Evolutionary conservation across 768 basidiomycete genomes (phyloP).

Genomic region (Suillus ampliporus): DNA sequence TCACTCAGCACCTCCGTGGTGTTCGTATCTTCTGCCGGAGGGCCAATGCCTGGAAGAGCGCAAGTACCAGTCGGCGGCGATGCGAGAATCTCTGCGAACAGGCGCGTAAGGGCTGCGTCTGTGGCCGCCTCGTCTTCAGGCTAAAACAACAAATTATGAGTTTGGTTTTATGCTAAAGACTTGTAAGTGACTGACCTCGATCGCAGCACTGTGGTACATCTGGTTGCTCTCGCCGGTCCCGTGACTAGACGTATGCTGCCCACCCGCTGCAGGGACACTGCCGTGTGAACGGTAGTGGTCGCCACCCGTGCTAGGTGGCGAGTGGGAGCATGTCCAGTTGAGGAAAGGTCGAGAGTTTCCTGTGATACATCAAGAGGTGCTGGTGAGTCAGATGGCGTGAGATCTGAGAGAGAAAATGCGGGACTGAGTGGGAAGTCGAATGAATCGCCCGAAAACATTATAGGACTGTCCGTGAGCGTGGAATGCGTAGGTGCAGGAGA

Average conservation of each 20-base stretch:
- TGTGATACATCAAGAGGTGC: slow-evolving; percentile 26
- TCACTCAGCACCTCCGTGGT: slow-evolving; percentile 31
- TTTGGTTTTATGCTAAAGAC: slow-evolving; percentile 26
- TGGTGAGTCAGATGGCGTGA: slow-evolving; percentile 42
- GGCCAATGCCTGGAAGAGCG: slow-evolving; percentile 37
- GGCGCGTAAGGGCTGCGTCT: slow-evolving; percentile 36
- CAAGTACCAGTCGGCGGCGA: slow-evolving; percentile 39
- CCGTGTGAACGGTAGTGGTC: slow-evolving; percentile 62
- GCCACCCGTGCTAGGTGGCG: slow-evolving; percentile 99
- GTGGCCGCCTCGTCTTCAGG: slow-evolving; percentile 61
- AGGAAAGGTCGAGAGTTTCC: slow-evolving; percentile 39
- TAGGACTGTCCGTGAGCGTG: slow-evolving; percentile 42
- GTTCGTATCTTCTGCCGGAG: slow-evolving; percentile 38
- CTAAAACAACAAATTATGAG: slow-evolving; percentile 27
- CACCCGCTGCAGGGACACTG: slow-evolving; percentile 96
- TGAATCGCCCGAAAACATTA: slow-evolving; percentile 32
- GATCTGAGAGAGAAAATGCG: slow-evolving; percentile 39
- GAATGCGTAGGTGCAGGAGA: slow-evolving; percentile 51
- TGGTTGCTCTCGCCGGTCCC: slow-evolving; percentile 25
- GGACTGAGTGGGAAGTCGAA: slow-evolving; percentile 45
- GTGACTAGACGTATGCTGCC: slow-evolving; percentile 45
- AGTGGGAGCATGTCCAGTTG: slow-evolving; percentile 65
- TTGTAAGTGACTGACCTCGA: slow-evolving; percentile 42
- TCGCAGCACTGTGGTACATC: slow-evolving; percentile 22
- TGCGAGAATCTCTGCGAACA: slow-evolving; percentile 42